Evolutionary conservation across 1,284 basidiomycete genomes (phyloP).

Genomic region (Puccinia triticina): DNA sequence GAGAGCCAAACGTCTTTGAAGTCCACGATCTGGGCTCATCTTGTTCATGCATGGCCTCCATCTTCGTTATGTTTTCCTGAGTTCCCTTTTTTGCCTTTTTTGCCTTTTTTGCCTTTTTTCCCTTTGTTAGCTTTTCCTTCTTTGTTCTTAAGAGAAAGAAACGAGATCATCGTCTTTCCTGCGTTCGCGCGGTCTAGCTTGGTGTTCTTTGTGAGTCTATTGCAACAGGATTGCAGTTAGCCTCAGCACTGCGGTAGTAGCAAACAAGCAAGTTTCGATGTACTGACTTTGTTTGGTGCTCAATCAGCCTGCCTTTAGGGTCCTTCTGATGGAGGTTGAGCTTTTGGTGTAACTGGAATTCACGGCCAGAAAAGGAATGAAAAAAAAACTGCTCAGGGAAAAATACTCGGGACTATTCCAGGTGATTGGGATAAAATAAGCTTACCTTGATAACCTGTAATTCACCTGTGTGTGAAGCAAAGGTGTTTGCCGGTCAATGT

Average conservation of each 20-base stretch:
- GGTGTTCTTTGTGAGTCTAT: neutral
- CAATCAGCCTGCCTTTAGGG: neutral
- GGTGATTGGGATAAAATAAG: neutral
- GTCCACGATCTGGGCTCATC: neutral
- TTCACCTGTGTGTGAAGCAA: too few species aligned
- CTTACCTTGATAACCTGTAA: too few species aligned
- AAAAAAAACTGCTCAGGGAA: neutral
- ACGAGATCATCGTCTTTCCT: conserved; percentile 2
- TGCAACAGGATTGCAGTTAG: neutral
- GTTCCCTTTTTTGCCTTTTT: too few species aligned
- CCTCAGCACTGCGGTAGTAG: too few species aligned
- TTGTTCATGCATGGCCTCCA: too few species aligned
- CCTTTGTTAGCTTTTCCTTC: neutral
- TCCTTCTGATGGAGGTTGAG: neutral
- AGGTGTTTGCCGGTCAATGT: too few species aligned
- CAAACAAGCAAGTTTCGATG: neutral
- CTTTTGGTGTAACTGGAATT: neutral
- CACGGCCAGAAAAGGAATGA: neutral
- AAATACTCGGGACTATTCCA: too few species aligned
- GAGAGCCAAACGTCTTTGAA: too few species aligned
- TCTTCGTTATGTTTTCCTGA: too few species aligned
- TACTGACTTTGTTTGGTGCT: neutral
- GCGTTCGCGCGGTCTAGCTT: neutral
- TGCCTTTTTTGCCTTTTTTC: neutral
- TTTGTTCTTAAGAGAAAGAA: neutral